These are phyloP conservation scores for Tetrapisispora phaffii DNA, from an alignment of 805 yeast genomes.

Conservation along the genomic window DNA sequence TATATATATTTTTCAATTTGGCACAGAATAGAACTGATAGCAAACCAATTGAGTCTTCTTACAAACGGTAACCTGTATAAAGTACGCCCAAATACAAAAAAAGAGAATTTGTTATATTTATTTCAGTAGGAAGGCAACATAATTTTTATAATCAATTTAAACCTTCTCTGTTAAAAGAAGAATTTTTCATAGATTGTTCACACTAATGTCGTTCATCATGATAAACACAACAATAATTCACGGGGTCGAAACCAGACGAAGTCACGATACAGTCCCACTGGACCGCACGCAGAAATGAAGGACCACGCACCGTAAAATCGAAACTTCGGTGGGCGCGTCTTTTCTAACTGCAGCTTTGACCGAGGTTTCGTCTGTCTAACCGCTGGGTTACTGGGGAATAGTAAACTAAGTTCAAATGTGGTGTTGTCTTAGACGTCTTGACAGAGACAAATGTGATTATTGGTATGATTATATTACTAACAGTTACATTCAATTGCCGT, in stretches of 20 bases:
- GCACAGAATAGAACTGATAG: too few relatives aligned
- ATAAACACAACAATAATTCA: conserved; percentile 4
- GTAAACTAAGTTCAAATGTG: not conserved
- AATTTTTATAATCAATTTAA: conserved; percentile 28
- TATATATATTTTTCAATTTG: too few relatives aligned
- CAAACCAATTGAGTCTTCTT: too few relatives aligned
- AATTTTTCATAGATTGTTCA: conserved; percentile 34
- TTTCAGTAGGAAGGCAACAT: conserved; percentile 36
- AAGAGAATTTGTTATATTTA: not conserved
- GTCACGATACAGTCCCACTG: conserved; percentile 1
- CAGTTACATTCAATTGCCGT: too few relatives aligned
- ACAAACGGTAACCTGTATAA: too few relatives aligned
- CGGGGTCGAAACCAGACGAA: conserved; percentile 1
- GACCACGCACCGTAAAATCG: too few relatives aligned
- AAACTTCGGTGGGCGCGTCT: too few relatives aligned
- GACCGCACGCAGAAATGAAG: too few relatives aligned
- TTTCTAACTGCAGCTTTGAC: not conserved
- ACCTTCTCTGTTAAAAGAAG: conserved; percentile 6
- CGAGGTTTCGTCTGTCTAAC: conserved; percentile 3
- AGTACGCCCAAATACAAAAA: not conserved
- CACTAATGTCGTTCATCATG: conserved; percentile 32
- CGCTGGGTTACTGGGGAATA: conserved; percentile 7
- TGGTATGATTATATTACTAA: too few relatives aligned
- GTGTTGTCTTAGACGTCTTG: too few relatives aligned
- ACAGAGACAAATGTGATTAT: too few relatives aligned